Evolutionary conservation across 176 grass and related monocot species (phyloP).

Genomic region (Oryza glaberrima): DNA sequence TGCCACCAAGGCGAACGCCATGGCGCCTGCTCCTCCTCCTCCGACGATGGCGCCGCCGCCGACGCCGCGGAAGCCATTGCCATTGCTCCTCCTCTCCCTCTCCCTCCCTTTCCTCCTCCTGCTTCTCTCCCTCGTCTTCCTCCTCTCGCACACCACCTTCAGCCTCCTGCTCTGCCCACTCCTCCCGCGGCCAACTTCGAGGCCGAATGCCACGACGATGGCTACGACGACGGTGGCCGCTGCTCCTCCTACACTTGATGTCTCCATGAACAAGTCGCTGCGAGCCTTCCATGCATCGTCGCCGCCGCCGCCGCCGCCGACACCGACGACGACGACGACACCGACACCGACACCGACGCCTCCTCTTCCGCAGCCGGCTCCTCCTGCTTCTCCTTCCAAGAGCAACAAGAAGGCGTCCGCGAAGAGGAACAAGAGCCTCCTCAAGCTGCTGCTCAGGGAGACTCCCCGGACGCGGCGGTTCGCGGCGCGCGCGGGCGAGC

Average conservation of each 20-base stretch:
- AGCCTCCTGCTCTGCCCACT: slow-evolving; percentile 49
- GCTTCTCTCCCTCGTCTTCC: slow-evolving; percentile 39
- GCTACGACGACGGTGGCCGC: not conserved
- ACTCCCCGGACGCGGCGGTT: slow-evolving; percentile 51
- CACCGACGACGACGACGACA: not conserved
- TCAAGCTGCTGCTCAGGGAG: slow-evolving; percentile 39
- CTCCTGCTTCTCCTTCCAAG: not conserved
- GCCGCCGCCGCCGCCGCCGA: not conserved
- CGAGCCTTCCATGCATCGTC: slow-evolving; percentile 18
- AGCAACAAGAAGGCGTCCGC: slow-evolving; percentile 35
- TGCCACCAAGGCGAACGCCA: slow-evolving; percentile 4
- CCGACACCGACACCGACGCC: not conserved
- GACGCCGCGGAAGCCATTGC: slow-evolving; percentile 39
- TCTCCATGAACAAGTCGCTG: slow-evolving; percentile 25
- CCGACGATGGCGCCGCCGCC: slow-evolving; percentile 5
- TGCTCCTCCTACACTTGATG: not conserved
- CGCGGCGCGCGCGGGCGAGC: slow-evolving; percentile 48
- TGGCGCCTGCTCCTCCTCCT: not conserved
- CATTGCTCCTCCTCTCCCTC: slow-evolving; percentile 44
- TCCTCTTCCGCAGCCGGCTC: not conserved
- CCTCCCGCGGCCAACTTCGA: slow-evolving; percentile 24
- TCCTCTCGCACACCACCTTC: slow-evolving; percentile 58
- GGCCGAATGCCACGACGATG: not conserved
- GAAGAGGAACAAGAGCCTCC: slow-evolving; percentile 45
- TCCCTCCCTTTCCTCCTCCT: slow-evolving; percentile 41